Conservation (phyloP, 2,329 filamentous ascomycete genomes). For the Saccharata proteae region DNA sequence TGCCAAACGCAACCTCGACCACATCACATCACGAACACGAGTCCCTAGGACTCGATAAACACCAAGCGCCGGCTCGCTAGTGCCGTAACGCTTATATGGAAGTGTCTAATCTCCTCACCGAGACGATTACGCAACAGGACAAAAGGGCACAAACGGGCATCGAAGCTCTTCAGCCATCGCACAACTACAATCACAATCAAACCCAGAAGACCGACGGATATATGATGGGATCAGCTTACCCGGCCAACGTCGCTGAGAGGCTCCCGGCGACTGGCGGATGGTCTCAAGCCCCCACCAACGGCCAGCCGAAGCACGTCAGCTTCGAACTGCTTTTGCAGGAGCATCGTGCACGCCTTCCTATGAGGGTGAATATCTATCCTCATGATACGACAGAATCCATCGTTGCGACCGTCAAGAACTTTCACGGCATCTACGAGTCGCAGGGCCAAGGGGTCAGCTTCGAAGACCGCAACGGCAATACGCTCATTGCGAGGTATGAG, state of each 20-base stretch:
- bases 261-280: neutral
- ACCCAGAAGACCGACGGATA: neutral
- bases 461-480: slow-evolving; percentile 79
- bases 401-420: slow-evolving; percentile 96
- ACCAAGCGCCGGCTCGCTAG: too few relatives aligned
- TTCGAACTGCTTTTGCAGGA: slow-evolving; percentile 65
- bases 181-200: slow-evolving; percentile 3
- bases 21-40: slow-evolving; percentile 6
- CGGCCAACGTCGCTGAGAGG: slow-evolving; percentile 1
- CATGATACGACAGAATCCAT: slow-evolving; percentile 97
- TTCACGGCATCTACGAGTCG: slow-evolving; percentile 81
- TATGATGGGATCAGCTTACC: slow-evolving; percentile 7
- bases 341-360: slow-evolving; percentile 63
- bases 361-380: slow-evolving; percentile 81
- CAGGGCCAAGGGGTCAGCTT: slow-evolving; percentile 67
- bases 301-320: slow-evolving; percentile 56
- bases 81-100: slow-evolving; percentile 13
- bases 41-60: too few relatives aligned
- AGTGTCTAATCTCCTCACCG: slow-evolving; percentile 20
- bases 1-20: slow-evolving; percentile 12
- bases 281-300: slow-evolving; percentile 12
- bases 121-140: slow-evolving; percentile 9
- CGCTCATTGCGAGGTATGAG: slow-evolving; percentile 88
- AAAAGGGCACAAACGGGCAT: slow-evolving; percentile 2
- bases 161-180: slow-evolving; percentile 4